Percentiles rank a stretch among this genome's conserved stretches.
Evolutionary conservation across 352 stramenopile species (phyloP).

Genomic region (Phytopythium oedochilum): DNA sequence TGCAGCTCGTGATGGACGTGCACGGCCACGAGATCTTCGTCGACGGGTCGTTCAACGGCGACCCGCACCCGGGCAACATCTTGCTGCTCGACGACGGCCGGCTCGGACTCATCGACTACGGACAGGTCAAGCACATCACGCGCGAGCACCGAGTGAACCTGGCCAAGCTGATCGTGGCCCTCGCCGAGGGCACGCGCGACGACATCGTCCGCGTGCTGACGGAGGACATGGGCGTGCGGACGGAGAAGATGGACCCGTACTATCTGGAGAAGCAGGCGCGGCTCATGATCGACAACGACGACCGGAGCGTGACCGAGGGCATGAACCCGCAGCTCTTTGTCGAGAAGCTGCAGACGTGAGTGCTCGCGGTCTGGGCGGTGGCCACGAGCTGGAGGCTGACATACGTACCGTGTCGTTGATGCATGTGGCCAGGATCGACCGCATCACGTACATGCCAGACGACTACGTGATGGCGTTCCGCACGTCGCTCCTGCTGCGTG

Average conservation of each 20-base stretch:
- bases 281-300: conserved; percentile 87
- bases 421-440: conserved; percentile 48
- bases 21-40: conserved; percentile 92
- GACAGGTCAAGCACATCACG: conserved; percentile 87
- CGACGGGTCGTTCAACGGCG: conserved; percentile 90
- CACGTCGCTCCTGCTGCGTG: conserved; percentile 77
- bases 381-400: not conserved
- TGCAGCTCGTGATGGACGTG: conserved; percentile 86
- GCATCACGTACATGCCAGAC: conserved; percentile 76
- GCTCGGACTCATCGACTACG: conserved; percentile 91
- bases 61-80: conserved; percentile 91
- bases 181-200: conserved; percentile 64
- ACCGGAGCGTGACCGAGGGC: conserved; percentile 70
- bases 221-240: conserved; percentile 71
- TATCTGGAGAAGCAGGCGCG: conserved; percentile 81
- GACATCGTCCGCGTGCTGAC: conserved; percentile 76
- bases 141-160: conserved; percentile 61
- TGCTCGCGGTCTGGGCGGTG: conserved; percentile 7
- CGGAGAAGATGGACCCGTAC: conserved; percentile 75
- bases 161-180: conserved; percentile 80
- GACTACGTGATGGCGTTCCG: conserved; percentile 88
- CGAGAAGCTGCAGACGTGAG: conserved; percentile 78
- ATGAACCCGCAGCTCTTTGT: conserved; percentile 86
- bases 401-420: conserved; percentile 1
- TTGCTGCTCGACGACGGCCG: conserved; percentile 86